Evolutionary conservation across 139 green algal genomes (phyloP).

Genomic region (Spirogloea muscicola): DNA sequence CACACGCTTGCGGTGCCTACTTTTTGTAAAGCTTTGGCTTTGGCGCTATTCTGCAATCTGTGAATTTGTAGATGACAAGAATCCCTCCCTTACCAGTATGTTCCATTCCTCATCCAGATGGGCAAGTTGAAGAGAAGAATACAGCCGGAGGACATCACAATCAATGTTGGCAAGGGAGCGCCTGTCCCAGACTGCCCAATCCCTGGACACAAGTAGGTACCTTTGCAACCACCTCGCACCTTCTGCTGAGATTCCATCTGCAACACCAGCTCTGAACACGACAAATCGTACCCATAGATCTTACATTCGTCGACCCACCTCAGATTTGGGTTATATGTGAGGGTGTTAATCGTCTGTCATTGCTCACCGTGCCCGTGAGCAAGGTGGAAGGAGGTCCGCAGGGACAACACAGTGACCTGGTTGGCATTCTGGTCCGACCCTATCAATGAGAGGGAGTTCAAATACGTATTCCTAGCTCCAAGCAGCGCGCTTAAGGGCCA

Average conservation of each 20-base stretch:
- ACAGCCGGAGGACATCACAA: slow-evolving; percentile 92
- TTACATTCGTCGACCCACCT: too few species aligned
- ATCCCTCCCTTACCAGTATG: too few species aligned
- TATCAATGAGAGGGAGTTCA: slow-evolving; percentile 78
- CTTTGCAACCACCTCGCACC: too few species aligned
- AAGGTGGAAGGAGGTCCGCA: slow-evolving; percentile 62
- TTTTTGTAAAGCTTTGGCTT: too few species aligned
- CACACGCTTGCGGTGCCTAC: too few species aligned
- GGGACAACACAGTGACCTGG: slow-evolving; percentile 96
- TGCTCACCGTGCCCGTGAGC: not conserved
- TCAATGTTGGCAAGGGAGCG: slow-evolving; percentile 84
- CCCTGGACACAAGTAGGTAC: slow-evolving; percentile 71
- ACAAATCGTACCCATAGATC: too few species aligned
- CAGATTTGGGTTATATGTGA: too few species aligned
- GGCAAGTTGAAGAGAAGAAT: slow-evolving; percentile 92
- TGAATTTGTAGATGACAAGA: not conserved
- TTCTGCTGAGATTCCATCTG: too few species aligned
- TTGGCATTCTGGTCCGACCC: slow-evolving; percentile 96
- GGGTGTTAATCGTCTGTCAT: too few species aligned
- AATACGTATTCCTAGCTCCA: slow-evolving; percentile 93
- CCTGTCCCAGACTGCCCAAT: slow-evolving; percentile 55
- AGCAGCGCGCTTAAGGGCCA: slow-evolving; percentile 87
- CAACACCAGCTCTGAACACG: too few species aligned
- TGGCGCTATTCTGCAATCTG: too few species aligned
- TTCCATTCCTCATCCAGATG: too few species aligned